Percentiles rank a stretch among this genome's conserved stretches.
Conservation (phyloP, 1,139 yeast genomes). For the Candida sp. region DNA sequence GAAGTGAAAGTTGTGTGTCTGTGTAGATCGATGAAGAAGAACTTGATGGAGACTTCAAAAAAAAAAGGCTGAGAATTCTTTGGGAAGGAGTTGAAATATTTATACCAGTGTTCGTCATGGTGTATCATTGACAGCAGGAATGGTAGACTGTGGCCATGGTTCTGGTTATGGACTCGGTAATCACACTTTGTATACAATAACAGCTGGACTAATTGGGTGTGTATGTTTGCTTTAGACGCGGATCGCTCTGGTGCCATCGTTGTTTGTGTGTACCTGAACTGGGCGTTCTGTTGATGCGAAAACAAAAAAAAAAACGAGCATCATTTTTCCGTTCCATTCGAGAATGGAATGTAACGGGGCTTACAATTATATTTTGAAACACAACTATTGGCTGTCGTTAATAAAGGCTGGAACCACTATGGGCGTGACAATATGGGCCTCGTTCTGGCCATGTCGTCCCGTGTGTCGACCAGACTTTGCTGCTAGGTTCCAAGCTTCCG, state of each 20-base stretch:
- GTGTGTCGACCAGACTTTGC: too few relatives aligned
- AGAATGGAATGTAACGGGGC: background rate
- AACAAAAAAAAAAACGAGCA: background rate
- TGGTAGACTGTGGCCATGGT: background rate
- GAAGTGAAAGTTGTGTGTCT: background rate
- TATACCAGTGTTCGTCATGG: background rate
- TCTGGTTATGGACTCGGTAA: background rate
- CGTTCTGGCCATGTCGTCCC: background rate
- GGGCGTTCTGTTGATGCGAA: background rate
- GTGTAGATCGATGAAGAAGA: background rate
- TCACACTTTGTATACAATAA: too few relatives aligned
- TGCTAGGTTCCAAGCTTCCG: too few relatives aligned
- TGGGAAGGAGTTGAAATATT: background rate
- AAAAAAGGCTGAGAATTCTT: background rate
- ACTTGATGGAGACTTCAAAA: background rate
- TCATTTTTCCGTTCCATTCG: background rate
- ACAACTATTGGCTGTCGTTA: background rate
- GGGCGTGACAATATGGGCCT: background rate
- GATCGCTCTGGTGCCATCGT: background rate
- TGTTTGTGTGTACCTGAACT: background rate
- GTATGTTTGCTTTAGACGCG: background rate
- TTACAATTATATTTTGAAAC: background rate
- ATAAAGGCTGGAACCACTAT: background rate
- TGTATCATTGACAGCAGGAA: background rate
- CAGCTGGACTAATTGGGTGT: background rate